Percentiles rank a stretch among this genome's conserved stretches.
These are phyloP conservation scores for Paramyrothecium roridum DNA, from an alignment of 2,329 filamentous ascomycete species.

Conservation along the genomic window DNA sequence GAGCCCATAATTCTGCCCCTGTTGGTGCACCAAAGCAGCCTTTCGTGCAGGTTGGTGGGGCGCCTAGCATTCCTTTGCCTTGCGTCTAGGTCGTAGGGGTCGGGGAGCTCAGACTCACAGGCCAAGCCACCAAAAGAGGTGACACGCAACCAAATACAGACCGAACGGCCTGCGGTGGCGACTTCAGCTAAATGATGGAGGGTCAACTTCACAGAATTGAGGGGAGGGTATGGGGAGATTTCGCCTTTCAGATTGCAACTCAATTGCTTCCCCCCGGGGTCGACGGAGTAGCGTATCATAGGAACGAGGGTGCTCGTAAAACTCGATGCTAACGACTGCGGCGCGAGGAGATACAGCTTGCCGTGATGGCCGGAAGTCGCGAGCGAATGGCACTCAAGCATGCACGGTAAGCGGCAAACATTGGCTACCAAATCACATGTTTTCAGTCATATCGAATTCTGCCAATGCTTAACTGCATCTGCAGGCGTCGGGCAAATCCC, in stretches of 20 bases:
- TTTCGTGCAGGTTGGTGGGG: background rate
- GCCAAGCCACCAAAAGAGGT: background rate
- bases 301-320: no score
- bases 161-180: background rate
- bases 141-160: background rate
- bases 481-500: no score
- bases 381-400: no score
- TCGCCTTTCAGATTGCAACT: background rate
- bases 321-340: no score
- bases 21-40: background rate
- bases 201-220: background rate
- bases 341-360: no score
- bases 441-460: no score
- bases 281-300: no score
- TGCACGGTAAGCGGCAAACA: no score
- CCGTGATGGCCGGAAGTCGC: no score
- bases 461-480: no score
- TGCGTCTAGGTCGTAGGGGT: background rate
- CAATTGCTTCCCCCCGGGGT: background rate
- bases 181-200: background rate
- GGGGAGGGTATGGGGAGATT: background rate
- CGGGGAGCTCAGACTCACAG: background rate
- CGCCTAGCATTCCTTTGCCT: background rate
- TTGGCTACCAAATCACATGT: no score
- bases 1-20: background rate